A percentile compares a stretch with the other conserved stretches of the same genome.
Conservation (phyloP, 2,329 filamentous ascomycete species). For the Aspergillus sp. region DNA sequence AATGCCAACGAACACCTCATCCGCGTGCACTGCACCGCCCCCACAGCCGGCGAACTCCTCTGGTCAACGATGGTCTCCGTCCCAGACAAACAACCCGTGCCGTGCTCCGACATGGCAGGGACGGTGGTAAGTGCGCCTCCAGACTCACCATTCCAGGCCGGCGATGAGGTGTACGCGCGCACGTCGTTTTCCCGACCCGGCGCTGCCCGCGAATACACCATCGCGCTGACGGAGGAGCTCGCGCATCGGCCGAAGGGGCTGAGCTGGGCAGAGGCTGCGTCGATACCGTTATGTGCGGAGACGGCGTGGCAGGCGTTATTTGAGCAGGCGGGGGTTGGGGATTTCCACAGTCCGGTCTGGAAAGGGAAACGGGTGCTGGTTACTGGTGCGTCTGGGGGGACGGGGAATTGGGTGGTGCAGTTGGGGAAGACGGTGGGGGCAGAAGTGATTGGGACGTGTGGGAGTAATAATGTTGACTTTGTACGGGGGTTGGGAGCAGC, state of each 20-base stretch:
- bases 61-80: constrained; percentile 34
- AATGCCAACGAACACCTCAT: constrained; percentile 34
- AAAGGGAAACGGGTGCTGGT: constrained; percentile 38
- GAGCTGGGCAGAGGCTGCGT: constrained; percentile 32
- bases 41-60: constrained; percentile 40
- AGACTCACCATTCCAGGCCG: constrained; percentile 32
- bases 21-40: constrained; percentile 33
- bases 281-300: constrained; percentile 36
- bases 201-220: constrained; percentile 33
- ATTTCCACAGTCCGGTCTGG: constrained; percentile 9
- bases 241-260: constrained; percentile 30
- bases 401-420: constrained; percentile 43
- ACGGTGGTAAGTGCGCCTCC: constrained; percentile 31
- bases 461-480: constrained; percentile 33
- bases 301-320: constrained; percentile 45
- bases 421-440: constrained; percentile 19
- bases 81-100: constrained; percentile 9
- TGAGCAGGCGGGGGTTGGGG: constrained; percentile 23
- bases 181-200: constrained; percentile 32
- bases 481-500: constrained; percentile 38
- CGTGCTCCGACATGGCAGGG: constrained; percentile 41
- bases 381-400: constrained; percentile 41
- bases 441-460: constrained; percentile 37
- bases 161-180: constrained; percentile 36
- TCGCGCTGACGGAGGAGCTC: constrained; percentile 32